Evolutionary conservation across 768 basidiomycete genomes (phyloP).

Genomic region (Goffeauzyma gilvescens): DNA sequence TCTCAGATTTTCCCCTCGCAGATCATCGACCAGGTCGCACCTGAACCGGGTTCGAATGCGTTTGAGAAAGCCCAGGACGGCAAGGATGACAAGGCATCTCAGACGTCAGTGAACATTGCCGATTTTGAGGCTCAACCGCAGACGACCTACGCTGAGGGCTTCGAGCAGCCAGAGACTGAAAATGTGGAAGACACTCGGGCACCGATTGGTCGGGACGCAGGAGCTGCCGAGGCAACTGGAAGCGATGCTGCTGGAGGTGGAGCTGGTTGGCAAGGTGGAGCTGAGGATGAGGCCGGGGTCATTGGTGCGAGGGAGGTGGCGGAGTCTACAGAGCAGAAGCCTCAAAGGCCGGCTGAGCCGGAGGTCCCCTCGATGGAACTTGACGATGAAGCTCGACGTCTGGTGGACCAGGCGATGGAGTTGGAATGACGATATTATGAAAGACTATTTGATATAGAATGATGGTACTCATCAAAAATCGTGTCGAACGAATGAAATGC

Average conservation of each 20-base stretch:
- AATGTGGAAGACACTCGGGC: slow-evolving; percentile 22
- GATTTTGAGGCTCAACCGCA: too few species aligned
- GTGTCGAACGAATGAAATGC: too few species aligned
- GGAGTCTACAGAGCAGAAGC: slow-evolving; percentile 1
- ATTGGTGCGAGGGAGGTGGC: slow-evolving; percentile 1
- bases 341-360: slow-evolving; percentile 5
- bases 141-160: too few species aligned
- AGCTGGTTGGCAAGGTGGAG: slow-evolving; percentile 27
- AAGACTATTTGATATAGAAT: too few species aligned
- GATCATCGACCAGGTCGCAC: neutral
- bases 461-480: too few species aligned
- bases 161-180: slow-evolving; percentile 1
- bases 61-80: slow-evolving; percentile 15
- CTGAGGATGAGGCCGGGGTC: slow-evolving; percentile 19
- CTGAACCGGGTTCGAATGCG: slow-evolving; percentile 23
- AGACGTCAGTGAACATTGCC: neutral
- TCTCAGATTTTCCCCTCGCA: neutral
- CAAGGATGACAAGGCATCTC: neutral
- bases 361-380: slow-evolving; percentile 17
- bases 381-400: slow-evolving; percentile 16
- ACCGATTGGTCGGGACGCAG: slow-evolving; percentile 28
- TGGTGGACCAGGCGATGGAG: slow-evolving; percentile 18
- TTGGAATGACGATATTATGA: too few species aligned
- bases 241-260: slow-evolving; percentile 23
- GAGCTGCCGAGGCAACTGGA: slow-evolving; percentile 26